These are phyloP conservation scores for Manihot esculenta DNA, from an alignment of 441 rosid genomes.

Conservation along the genomic window DNA sequence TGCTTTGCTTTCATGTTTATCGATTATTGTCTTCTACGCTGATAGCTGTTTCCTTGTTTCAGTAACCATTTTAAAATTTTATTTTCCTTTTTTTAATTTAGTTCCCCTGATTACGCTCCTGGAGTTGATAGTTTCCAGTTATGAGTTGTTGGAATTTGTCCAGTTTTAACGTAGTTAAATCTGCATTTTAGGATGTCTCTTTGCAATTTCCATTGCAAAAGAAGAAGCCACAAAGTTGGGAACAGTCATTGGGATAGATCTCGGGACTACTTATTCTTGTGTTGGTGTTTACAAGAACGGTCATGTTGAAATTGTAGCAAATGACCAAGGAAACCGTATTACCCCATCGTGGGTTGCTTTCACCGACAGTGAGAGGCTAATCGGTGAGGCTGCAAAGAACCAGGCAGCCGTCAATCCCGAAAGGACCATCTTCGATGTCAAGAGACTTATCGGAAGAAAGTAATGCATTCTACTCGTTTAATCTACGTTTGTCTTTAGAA, in stretches of 20 bases:
- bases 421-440: conserved; percentile 86
- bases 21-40: background rate
- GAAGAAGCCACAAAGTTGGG: conserved; percentile 93
- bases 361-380: conserved; percentile 87
- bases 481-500: background rate
- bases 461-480: conserved; percentile 23
- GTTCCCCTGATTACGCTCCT: background rate
- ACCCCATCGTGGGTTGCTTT: conserved; percentile 98
- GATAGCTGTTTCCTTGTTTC: background rate
- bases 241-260: conserved; percentile 94
- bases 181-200: conserved; percentile 51
- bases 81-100: background rate
- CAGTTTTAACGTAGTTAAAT: background rate
- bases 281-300: conserved; percentile 99
- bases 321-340: conserved; percentile 98
- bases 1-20: background rate
- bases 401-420: conserved; percentile 80
- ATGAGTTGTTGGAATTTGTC: background rate
- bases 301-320: conserved; percentile 96
- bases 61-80: background rate
- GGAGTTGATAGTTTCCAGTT: background rate
- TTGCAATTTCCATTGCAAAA: conserved; percentile 69
- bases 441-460: conserved; percentile 96
- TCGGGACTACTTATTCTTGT: conserved; percentile 92
- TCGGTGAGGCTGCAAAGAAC: conserved; percentile 97